Base-by-base conservation (phyloP, 2,329 filamentous ascomycete species). In the Cercospora berteroae region DNA sequence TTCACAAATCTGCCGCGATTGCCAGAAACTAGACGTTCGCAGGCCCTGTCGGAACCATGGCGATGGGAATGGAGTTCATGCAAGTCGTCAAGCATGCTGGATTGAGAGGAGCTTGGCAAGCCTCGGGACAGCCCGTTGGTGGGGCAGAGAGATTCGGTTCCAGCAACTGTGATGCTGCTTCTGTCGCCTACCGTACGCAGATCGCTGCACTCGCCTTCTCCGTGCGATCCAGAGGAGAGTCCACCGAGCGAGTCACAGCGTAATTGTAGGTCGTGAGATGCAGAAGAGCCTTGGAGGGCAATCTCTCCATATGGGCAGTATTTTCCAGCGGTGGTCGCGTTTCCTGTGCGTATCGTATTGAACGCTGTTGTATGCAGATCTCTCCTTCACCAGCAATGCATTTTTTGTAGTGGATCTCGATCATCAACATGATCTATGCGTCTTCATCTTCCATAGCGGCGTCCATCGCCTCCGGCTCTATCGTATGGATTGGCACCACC, bases 391-490 rank as follows among this genome's bases (percentile, higher is more conserved):
- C 48, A 27, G 48, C 13, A 27, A 25, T 27, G 20, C 23, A 52
- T 27, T 27, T 6, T 5, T 27, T 52, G 13, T 29, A 27, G 13
- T 52, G 9, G 4, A 39, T 39, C 36, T 18, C 25, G n/a, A 33
- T 12, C n/a, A 58, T 18, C 23, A 8, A 8, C 27, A 58, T 5
- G 16, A 36, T 18, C 31, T 36, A 2, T 20, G 20, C 18, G 10
- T 39, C 42, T 39, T 71, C 60, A 68, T 48, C 67, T 62, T 2
- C 70, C 70, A 56, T 72, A 69, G 31, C 67, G 61, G 25, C 67
- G 63, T 13, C 61, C 64, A 20, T 58, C 64, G 50, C 39, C 56
- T 13, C 67, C 64, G 20, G 42, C n/a, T 25, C 61, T 64, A 12
- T 57, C 48, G 33, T 64, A 57, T 29, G 48, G 48, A 29, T 57